Evolutionary conservation across 2,329 filamentous ascomycete genomes (phyloP), one percentile per base, ranked within the genome.

Genomic region (Lachnellula willkommii): DNA sequence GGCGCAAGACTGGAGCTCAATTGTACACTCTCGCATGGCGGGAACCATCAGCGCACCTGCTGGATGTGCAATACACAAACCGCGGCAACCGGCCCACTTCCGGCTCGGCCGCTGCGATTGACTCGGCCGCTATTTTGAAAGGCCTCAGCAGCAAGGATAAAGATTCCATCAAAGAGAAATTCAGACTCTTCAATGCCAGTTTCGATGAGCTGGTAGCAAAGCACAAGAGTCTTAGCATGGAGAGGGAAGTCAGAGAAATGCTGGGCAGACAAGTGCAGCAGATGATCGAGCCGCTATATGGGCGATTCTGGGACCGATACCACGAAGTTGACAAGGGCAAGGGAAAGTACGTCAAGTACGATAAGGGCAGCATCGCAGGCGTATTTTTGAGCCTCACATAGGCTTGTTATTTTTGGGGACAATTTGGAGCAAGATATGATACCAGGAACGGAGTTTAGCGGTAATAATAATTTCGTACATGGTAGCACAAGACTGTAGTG

Each of bases 321-420:
- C 92, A 96, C 70, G 94, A 97, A 73, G 85, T 97, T 62, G 93
- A 97, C 74, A 96, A 96, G 77, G 94, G 94, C 57, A 95, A 92
- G 74, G 93, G 93, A 64, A 99, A 99, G 73, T 95, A 97, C 73
- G 91, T 95, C 71, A 96, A 95, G 76, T 97, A 96, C 71, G 92
- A 96, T 75, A 96, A 96, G 77, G 79, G 79, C 42, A 82, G 84
- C 48, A 86, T 99, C 66, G 83, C 88, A 47, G 82, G 82, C 22
- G 78, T 87, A 9, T 85, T 71, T 52, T 47, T 64, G 42, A 57
- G 60, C 26, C 52, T 69, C 55, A 51, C 42, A 22, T 35, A 42
- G 17, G 14, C 24, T 35, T 20, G 24, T 46, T 39, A 37, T 43
- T 36, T 26, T 59, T 68, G 58, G 48, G 54, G 22, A 40, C 45